These are phyloP conservation scores for Corchorus capsularis DNA, from an alignment of 345 rosid genomes.

Conservation along the genomic window DNA sequence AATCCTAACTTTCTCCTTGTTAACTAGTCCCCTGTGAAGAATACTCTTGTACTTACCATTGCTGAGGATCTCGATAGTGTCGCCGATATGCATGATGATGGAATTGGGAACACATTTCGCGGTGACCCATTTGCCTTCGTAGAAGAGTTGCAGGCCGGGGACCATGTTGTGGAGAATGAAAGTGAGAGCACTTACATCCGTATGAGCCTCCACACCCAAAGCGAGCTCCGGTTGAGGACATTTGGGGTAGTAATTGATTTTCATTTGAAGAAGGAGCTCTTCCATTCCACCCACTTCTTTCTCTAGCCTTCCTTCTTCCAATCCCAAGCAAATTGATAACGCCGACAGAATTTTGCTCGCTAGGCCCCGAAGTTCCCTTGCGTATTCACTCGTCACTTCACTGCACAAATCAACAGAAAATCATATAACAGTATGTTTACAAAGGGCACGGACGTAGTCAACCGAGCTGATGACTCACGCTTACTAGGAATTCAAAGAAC, in stretches of 20 bases:
- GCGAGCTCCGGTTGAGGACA: slow-evolving; percentile 98
- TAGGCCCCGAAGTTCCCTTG: slow-evolving; percentile 67
- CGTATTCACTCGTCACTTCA: slow-evolving; percentile 75
- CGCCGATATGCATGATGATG: slow-evolving; percentile 93
- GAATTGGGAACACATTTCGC: slow-evolving; percentile 96
- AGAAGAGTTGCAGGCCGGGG: slow-evolving; percentile 89
- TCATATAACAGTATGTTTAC: no score
- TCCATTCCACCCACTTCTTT: slow-evolving; percentile 88
- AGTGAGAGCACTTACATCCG: slow-evolving; percentile 86
- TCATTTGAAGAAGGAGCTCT: slow-evolving; percentile 84
- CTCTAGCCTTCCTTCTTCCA: slow-evolving; percentile 85
- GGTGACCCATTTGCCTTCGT: slow-evolving; percentile 74
- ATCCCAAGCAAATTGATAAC: slow-evolving; percentile 72
- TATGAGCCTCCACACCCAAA: slow-evolving; percentile 97
- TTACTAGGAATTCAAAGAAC: no score
- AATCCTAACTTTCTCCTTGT: slow-evolving; percentile 92
- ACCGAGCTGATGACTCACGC: no score
- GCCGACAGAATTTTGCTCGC: slow-evolving; percentile 63
- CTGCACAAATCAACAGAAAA: slow-evolving; percentile 36
- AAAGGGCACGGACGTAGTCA: no score
- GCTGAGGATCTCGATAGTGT: slow-evolving; percentile 89
- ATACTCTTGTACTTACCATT: slow-evolving; percentile 92
- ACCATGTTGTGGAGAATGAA: slow-evolving; percentile 99
- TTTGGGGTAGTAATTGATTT: slow-evolving; percentile 90
- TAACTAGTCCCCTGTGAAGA: slow-evolving; percentile 88